phyloP scores from a whole-genome alignment of 805 yeast genomes.

The Ogataea nonfermentans region DNA sequence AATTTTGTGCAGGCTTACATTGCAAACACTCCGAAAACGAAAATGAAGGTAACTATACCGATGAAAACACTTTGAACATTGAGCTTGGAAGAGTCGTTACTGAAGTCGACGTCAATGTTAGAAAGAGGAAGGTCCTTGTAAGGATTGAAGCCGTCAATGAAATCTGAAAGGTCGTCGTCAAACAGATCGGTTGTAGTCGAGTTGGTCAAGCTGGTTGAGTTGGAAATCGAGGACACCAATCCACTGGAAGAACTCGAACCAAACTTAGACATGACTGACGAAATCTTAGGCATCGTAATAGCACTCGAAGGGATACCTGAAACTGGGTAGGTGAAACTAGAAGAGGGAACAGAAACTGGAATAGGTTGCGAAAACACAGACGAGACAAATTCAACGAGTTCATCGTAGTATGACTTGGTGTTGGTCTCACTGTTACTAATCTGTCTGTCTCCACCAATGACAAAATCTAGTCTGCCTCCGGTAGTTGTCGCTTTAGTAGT shows the following conservation, averaged over 20 bases:
- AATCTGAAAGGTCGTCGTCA: slow-evolving; percentile 3
- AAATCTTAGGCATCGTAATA: not conserved
- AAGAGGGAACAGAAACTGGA: not conserved
- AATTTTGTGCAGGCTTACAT: slow-evolving; percentile 4
- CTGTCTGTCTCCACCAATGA: slow-evolving; percentile 11
- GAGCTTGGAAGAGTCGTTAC: slow-evolving; percentile 19
- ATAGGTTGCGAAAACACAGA: slow-evolving; percentile 15
- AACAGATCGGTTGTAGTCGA: slow-evolving; percentile 5
- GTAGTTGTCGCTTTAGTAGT: not conserved
- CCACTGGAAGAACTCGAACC: not conserved
- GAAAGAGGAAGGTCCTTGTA: slow-evolving; percentile 25
- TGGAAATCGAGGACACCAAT: not conserved
- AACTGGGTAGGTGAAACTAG: not conserved
- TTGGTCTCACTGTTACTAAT: slow-evolving; percentile 1
- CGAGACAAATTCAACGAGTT: slow-evolving; percentile 16
- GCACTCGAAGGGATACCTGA: slow-evolving; percentile 1
- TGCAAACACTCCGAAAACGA: slow-evolving; percentile 20
- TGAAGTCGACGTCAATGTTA: slow-evolving; percentile 20
- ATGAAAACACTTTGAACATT: slow-evolving; percentile 12
- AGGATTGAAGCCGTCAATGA: slow-evolving; percentile 18
- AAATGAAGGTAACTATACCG: slow-evolving; percentile 14
- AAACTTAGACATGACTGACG: not conserved
- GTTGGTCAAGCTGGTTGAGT: slow-evolving; percentile 11
- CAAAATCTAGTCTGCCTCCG: slow-evolving; percentile 9
- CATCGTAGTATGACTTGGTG: slow-evolving; percentile 9